A percentile compares a stretch with the other conserved stretches of the same genome.
Conservation (phyloP, 768 basidiomycete species). For the Naganishia onofrii region DNA sequence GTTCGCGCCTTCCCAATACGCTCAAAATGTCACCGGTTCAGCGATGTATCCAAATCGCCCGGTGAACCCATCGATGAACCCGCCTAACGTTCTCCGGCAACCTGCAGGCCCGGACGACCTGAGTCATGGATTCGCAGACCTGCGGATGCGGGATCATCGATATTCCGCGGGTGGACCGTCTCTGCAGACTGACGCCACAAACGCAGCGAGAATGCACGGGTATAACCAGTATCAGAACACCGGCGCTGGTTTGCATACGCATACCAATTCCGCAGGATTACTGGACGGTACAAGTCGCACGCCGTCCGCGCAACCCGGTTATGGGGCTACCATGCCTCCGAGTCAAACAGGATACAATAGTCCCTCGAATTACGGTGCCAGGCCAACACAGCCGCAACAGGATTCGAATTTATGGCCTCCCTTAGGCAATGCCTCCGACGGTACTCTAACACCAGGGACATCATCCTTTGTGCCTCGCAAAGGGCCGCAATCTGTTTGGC, state of each 20-base stretch:
- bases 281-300: neutral
- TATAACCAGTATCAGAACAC: neutral
- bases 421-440: neutral
- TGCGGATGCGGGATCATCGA: conserved; percentile 14
- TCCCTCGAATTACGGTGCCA: neutral
- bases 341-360: neutral
- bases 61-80: neutral
- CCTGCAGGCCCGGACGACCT: conserved; percentile 19
- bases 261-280: neutral
- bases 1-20: neutral
- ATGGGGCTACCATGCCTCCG: neutral
- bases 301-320: neutral
- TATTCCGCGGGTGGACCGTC: neutral
- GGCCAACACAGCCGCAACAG: neutral
- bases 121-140: conserved; percentile 7
- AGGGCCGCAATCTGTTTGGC: neutral
- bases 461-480: neutral
- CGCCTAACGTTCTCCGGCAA: conserved; percentile 5
- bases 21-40: neutral
- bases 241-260: neutral
- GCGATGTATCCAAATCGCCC: neutral
- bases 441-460: neutral
- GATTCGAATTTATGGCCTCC: neutral
- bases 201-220: neutral
- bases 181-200: neutral